phyloP scores from a whole-genome alignment of 805 yeast genomes.

The Clavispora phyllophila region DNA sequence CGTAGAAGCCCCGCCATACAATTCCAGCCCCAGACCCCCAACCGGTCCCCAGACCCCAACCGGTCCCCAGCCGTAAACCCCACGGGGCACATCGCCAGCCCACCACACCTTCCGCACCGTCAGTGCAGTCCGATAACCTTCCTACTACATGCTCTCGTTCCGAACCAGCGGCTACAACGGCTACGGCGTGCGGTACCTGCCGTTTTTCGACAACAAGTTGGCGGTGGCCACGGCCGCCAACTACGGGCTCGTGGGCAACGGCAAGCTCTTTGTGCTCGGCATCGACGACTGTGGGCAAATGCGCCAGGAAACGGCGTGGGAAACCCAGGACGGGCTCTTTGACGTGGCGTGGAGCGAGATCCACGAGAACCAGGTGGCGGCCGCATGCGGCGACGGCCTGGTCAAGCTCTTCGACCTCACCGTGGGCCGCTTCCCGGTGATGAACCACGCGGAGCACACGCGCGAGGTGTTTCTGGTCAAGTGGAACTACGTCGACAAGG shows the following conservation, averaged over 20 bases:
- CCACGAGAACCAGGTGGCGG: constrained; percentile 80
- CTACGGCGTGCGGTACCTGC: constrained; percentile 83
- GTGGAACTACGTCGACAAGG: constrained; percentile 70
- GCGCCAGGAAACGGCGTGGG: constrained; percentile 52
- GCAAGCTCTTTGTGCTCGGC: constrained; percentile 66
- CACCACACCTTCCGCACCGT: too few relatives aligned
- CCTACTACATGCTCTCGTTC: constrained; percentile 54
- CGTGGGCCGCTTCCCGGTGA: constrained; percentile 63
- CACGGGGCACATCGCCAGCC: too few relatives aligned
- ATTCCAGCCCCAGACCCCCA: too few relatives aligned
- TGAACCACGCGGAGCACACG: constrained; percentile 71
- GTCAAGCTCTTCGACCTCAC: constrained; percentile 75
- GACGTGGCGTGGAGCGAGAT: constrained; percentile 86
- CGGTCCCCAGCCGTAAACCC: too few relatives aligned
- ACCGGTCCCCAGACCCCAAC: too few relatives aligned
- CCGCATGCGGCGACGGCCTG: constrained; percentile 88
- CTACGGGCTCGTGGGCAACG: constrained; percentile 93
- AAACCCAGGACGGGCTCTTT: constrained; percentile 90
- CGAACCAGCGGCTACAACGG: constrained; percentile 82
- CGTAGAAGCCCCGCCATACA: too few relatives aligned
- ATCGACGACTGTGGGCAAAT: constrained; percentile 66
- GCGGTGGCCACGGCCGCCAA: constrained; percentile 92
- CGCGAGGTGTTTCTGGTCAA: constrained; percentile 69
- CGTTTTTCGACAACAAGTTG: constrained; percentile 81
- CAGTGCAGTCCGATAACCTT: neutral